Percentiles rank a stretch among this genome's conserved stretches.
phyloP scores from a whole-genome alignment of 352 stramenopile species.

The Lagenidium giganteum region DNA sequence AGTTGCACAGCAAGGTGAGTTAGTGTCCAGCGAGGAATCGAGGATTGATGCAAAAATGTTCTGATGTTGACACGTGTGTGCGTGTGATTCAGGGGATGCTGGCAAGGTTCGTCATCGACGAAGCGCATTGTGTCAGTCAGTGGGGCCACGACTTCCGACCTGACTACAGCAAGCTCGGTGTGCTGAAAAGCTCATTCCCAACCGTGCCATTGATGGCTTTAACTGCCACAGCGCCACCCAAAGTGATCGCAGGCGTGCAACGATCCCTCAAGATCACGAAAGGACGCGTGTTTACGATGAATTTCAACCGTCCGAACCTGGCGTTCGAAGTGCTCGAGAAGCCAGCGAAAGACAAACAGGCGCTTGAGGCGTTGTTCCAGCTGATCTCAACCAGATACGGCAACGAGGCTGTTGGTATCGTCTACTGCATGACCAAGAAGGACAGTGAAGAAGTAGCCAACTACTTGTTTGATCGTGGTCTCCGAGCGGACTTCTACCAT shows the following conservation, averaged over 20 bases:
- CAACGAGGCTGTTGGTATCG: conserved; percentile 72
- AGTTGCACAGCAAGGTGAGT: conserved; percentile 37
- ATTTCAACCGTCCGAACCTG: conserved; percentile 92
- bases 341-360: conserved; percentile 33
- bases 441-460: conserved; percentile 91
- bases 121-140: conserved; percentile 87
- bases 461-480: conserved; percentile 81
- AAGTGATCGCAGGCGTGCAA: conserved; percentile 80
- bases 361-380: conserved; percentile 43
- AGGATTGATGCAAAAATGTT: not conserved
- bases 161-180: conserved; percentile 91
- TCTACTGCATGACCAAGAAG: conserved; percentile 94
- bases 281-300: conserved; percentile 86
- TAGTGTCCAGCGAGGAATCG: not conserved
- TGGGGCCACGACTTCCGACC: conserved; percentile 89
- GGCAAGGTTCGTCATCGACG: conserved; percentile 93
- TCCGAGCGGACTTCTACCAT: conserved; percentile 92
- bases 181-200: conserved; percentile 89
- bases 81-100: conserved; percentile 68
- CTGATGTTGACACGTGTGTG: no score
- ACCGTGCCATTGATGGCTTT: conserved; percentile 91
- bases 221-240: conserved; percentile 85
- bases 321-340: conserved; percentile 87
- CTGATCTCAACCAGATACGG: conserved; percentile 51
- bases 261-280: conserved; percentile 72